A percentile compares a stretch with the other conserved stretches of the same genome.
phyloP scores from a whole-genome alignment of 2,329 filamentous ascomycete genomes.

The Curvularia sp. region DNA sequence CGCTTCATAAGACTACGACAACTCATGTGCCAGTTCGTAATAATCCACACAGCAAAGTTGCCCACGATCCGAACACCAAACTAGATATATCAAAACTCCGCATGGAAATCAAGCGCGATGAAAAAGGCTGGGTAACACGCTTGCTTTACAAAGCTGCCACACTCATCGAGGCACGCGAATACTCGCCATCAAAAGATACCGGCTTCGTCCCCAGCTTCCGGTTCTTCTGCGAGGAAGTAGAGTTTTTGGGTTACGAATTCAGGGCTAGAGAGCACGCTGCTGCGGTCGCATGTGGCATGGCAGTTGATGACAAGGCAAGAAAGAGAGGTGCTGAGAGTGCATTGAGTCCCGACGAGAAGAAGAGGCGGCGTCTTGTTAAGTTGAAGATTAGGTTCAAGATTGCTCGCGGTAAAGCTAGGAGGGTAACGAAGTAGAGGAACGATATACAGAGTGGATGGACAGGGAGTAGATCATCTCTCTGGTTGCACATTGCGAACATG shows the following conservation, averaged over 20 bases:
- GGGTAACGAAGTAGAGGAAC: neutral
- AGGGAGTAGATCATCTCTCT: too few relatives aligned
- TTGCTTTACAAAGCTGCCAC: conserved; percentile 5
- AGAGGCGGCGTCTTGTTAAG: conserved; percentile 11
- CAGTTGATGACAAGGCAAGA: neutral
- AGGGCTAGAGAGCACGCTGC: conserved; percentile 13
- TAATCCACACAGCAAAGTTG: neutral
- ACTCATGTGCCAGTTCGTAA: neutral
- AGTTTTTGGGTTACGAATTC: conserved; percentile 15
- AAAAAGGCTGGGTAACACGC: conserved; percentile 15
- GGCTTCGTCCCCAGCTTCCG: conserved; percentile 15
- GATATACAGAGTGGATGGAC: neutral
- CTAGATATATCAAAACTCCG: conserved; percentile 2
- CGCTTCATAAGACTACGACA: neutral
- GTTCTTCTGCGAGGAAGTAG: conserved; percentile 23
- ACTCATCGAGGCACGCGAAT: conserved; percentile 19
- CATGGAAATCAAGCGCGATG: conserved; percentile 13
- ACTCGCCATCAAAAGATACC: neutral
- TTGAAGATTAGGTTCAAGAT: conserved; percentile 14
- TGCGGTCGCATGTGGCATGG: neutral
- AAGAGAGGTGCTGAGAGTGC: neutral
- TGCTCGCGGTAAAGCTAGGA: neutral
- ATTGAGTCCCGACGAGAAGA: neutral
- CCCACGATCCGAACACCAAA: neutral
- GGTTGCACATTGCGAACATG: neutral